Evolutionary conservation across 164 flowering plant genomes (phyloP), one percentile per base, ranked within the genome.

Genomic region (Magnolia changhungtana): DNA sequence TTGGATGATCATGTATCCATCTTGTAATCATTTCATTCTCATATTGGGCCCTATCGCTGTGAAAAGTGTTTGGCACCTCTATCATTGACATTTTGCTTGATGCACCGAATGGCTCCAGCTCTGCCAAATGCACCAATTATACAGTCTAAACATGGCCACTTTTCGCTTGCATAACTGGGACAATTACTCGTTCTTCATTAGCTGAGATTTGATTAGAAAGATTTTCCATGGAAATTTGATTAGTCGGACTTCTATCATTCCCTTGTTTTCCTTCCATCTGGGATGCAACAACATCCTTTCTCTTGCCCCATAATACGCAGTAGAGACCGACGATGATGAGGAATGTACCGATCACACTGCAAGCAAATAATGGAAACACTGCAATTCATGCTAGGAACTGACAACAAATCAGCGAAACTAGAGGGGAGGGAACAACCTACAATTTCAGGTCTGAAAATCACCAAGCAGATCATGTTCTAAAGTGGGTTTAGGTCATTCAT

Each of bases 291-390:
- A 7, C 27, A 50, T 80, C 81, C 20, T 31, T 76, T 69, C 79
- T 80, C 76, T 87, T 87, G 29, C 85, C 88, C 87, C 90, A 88
- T 16, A 85, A 73, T 3, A 86, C 86, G 71, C 74, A 79, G 73
- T 88, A 86, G 8, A 88, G 83, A 0, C 90, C 90, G 45, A 67
- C 27, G 19, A 88, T 58, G 2, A 83, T 85, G 61, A 88, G 61
- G 23, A 82, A 7, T 10, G 84, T 83, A 63, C 88, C 88, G 2
- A 88, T 37, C 72, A 88, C 50, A 76, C 88, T 88, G 84, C 71
- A 64, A 49, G 49, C 59, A 7, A 65, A 63, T 27, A 71, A 70
- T 8, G n/a, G 63, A 37, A 67, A 1, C 8, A 31, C 68, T 65
- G 29, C 29, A 20, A 10, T 64, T 64, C 16, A 52, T 3, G 9